Evolutionary conservation across 345 rosid genomes (phyloP), one percentile per base, ranked within the genome.

Genomic region (Eucalyptus cloeziana): DNA sequence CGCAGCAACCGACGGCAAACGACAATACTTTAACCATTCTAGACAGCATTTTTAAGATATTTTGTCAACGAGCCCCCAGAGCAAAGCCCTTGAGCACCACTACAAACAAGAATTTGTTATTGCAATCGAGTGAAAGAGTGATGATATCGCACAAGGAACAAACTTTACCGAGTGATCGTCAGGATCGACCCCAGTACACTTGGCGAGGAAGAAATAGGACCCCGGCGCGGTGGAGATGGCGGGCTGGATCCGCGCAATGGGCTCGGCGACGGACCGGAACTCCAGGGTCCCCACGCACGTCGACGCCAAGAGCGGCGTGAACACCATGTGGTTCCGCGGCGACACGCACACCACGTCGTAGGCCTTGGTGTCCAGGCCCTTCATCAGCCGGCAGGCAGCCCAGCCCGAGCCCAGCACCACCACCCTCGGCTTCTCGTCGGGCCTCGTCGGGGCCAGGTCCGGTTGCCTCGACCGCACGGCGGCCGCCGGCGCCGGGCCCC

Each of bases 211-310:
- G 93, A 93, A 97, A 40, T 90, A 96, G 22, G 98, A 96, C 2
- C 95, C 96, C 5, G 99, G 98, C 16, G 93, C 96, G 60, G 91
- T 87, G 1, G 98, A 96, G 76, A 97, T 95, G 40, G 99, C 96
- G 33, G 98, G 99, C 67, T 96, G 99, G 90, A 97, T 96, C 83
- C 99, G 93, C 22, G 92, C 94, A 11, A 96, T 94, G 25, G 99
- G 99, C 89, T 97, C 98, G 47, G 99, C 97, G 21, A 97, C 98
- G 10, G 99, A 96, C 93, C 99, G 92, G 92, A 97, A 97, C 90
- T 97, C 99, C 56, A 97, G 98, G 16, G 98, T 97, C 25, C 99
- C 99, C 51, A 96, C 99, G 87, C 99, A 97, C n/a, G 99, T 97
- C 31, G 99, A 97, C 49, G 99, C 99, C 58, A 96, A 91, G 9